phyloP scores from a whole-genome alignment of 345 rosid genomes.

The Hibiscus syriacus region DNA sequence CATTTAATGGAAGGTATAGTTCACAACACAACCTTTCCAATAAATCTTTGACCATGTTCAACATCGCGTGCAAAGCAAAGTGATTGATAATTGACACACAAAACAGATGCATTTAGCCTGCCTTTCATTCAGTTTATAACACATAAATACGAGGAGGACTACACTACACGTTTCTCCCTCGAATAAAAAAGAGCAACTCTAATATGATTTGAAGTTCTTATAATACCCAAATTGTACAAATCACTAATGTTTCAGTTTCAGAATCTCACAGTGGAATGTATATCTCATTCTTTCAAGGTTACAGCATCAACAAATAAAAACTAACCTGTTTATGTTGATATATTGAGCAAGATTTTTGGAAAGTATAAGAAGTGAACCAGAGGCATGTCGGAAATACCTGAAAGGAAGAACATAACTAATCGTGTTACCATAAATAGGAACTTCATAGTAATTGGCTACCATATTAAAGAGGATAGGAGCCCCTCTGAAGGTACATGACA shows the following conservation, averaged over 20 bases:
- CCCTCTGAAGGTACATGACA: background rate
- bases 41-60: background rate
- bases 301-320: background rate
- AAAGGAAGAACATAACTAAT: constrained; percentile 10
- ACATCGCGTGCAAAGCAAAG: background rate
- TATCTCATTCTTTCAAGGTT: background rate
- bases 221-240: background rate
- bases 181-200: too few relatives aligned
- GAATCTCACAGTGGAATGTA: constrained; percentile 1
- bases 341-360: constrained; percentile 80
- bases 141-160: background rate
- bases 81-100: background rate
- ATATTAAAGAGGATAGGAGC: background rate
- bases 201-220: background rate
- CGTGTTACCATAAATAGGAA: background rate
- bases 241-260: background rate
- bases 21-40: background rate
- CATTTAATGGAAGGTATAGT: background rate
- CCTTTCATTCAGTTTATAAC: background rate
- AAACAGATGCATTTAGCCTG: background rate
- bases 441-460: background rate
- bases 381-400: constrained; percentile 92
- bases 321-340: constrained; percentile 84
- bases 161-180: background rate
- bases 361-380: constrained; percentile 59